Percentiles rank a stretch among this genome's conserved stretches.
phyloP scores from a whole-genome alignment of 2,329 filamentous ascomycete genomes.

The Cytospora piceae region DNA sequence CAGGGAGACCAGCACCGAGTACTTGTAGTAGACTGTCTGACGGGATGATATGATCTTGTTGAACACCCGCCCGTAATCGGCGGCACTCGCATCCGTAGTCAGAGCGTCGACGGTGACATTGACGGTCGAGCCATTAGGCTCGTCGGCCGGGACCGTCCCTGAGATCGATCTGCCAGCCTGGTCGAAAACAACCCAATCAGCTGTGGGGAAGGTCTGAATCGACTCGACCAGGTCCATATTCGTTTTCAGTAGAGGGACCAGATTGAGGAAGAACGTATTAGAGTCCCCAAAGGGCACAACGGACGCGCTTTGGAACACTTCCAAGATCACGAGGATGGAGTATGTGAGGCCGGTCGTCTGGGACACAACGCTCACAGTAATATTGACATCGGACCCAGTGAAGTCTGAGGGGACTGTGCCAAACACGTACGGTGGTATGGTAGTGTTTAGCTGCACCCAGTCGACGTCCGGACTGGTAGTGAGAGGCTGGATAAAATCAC shows the following conservation, averaged over 20 bases:
- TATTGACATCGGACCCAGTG: not conserved
- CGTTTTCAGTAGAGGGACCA: not conserved
- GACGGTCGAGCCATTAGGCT: constrained; percentile 2
- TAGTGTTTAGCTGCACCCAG: not conserved
- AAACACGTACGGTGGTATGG: not conserved
- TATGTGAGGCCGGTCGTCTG: not conserved
- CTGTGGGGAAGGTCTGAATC: not conserved
- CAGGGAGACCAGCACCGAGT: not conserved
- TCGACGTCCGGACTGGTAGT: constrained; percentile 4
- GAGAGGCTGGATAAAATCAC: not conserved
- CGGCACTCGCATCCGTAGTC: constrained; percentile 1
- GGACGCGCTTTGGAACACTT: not conserved
- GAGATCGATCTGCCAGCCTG: not conserved
- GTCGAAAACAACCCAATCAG: not conserved
- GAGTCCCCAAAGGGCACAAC: not conserved
- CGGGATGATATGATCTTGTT: not conserved
- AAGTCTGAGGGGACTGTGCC: not conserved
- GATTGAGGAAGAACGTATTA: not conserved
- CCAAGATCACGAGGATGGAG: not conserved
- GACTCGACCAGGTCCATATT: not conserved
- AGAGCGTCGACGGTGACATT: constrained; percentile 11
- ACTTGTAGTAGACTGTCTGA: not conserved
- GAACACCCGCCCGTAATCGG: not conserved
- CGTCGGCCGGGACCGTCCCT: not conserved
- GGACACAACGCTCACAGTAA: constrained; percentile 3